Evolutionary conservation across 176 grass and related monocot genomes (phyloP), one percentile per base, ranked within the genome.

Genomic region (Metroxylon sagu): DNA sequence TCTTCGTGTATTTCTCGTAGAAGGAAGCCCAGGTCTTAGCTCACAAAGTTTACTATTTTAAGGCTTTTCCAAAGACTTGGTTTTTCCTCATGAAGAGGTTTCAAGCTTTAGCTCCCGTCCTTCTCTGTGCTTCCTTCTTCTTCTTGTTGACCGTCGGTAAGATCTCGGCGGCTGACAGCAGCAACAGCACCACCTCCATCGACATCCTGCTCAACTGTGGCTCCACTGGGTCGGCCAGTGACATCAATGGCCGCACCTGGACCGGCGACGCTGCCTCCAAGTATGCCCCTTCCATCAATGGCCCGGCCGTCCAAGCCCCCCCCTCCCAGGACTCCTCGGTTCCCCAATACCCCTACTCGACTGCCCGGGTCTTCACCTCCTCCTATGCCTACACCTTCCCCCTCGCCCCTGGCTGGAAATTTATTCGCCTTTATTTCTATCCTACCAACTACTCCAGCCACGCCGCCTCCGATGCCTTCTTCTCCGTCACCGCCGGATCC

Each of bases 341-440:
- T 29, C 82, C 82, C 3, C 26, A 29, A 59, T 14, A 29, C 25
- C 57, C 57, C 4, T 59, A 59, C 57, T 17, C 3, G 25, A 30
- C 4, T 17, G 57, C 26, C 26, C 57, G 57, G 21, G 57, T 59
- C 57, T 59, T 95, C 70, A 76, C 74, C 28, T 71, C 74, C 39
- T 67, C 64, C 0, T 89, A 84, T 70, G 84, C 90, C n/a, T 89
- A 86, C 50, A 72, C 77, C 4, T 86, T 95, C 56, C 63, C 71
- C 7, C 66, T 95, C 15, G 65, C 1, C 6, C 29, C 67, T 1
- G 86, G 90, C 16, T 69, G 79, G 3, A 39, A 89, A 51, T 95
- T 86, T 16, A 0, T 95, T 7, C 85, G 85, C 50, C 90, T 95
- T 55, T 78, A 95, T 70, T 95, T 95, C 48, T 95, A 86, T 48